Evolutionary conservation across 306 rosid genomes (phyloP).

Genomic region (Corylus heterophylla): DNA sequence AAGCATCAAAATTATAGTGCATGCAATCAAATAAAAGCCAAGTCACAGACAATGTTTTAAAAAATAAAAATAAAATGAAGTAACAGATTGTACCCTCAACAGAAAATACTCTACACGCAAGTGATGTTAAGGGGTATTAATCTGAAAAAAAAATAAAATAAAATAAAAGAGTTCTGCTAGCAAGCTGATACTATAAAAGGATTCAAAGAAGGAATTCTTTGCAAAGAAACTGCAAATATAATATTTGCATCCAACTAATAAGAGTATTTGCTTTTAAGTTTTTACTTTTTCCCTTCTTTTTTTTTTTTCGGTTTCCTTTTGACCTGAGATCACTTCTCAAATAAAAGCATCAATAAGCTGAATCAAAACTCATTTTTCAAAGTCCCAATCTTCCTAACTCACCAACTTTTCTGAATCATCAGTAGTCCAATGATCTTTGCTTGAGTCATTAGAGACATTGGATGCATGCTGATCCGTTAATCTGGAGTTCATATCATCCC

Average conservation of each 20-base stretch:
- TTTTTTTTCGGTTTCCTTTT: not conserved
- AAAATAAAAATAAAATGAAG: not conserved
- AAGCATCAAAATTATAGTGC: too few species aligned
- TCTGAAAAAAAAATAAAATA: too few species aligned
- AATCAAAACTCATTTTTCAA: not conserved
- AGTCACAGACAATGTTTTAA: too few species aligned
- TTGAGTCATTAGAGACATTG: constrained; percentile 42
- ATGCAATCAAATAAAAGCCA: too few species aligned
- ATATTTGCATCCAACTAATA: not conserved
- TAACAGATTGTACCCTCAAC: not conserved
- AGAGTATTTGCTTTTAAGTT: not conserved
- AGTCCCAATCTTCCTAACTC: constrained; percentile 35
- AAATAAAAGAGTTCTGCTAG: not conserved
- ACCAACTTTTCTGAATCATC: constrained; percentile 75
- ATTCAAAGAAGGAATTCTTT: not conserved
- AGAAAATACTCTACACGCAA: not conserved
- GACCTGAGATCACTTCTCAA: not conserved
- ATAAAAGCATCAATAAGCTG: constrained; percentile 5
- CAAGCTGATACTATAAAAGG: not conserved
- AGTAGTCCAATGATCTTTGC: constrained; percentile 52
- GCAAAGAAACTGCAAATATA: not conserved
- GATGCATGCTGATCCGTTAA: constrained; percentile 46
- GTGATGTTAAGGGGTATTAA: not conserved
- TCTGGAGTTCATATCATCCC: constrained; percentile 75
- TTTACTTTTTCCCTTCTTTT: not conserved